phyloP scores from a whole-genome alignment of 495 filamentous ascomycete genomes.

The Antarctomyces pellizariae region DNA sequence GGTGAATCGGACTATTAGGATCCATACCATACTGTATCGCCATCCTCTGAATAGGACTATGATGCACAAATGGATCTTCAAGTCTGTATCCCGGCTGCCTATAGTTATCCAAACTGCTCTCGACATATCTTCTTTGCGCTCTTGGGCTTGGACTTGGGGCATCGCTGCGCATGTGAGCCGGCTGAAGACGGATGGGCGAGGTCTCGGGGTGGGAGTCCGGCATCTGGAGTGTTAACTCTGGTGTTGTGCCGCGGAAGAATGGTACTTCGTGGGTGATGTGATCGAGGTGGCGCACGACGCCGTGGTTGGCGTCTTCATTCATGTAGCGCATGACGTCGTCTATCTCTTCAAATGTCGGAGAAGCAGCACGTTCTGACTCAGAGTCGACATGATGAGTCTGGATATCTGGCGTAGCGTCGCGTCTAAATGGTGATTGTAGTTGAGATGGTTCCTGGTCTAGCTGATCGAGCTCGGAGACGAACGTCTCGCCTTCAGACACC shows the following conservation, averaged over 20 bases:
- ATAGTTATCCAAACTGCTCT: no score
- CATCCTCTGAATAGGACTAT: no score
- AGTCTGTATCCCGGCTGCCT: no score
- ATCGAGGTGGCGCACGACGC: not conserved
- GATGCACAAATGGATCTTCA: slow-evolving; percentile 27
- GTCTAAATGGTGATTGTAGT: no score
- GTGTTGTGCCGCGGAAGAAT: not conserved
- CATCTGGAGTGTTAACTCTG: slow-evolving; percentile 14
- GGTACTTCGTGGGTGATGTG: not conserved
- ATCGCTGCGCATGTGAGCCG: slow-evolving; percentile 37
- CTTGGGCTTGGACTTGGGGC: slow-evolving; percentile 55
- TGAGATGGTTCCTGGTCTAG: no score
- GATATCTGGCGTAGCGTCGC: no score
- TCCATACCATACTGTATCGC: slow-evolving; percentile 11
- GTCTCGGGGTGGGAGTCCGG: slow-evolving; percentile 19
- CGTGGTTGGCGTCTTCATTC: slow-evolving; percentile 28
- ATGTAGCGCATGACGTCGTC: slow-evolving; percentile 72
- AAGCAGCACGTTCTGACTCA: slow-evolving; percentile 2
- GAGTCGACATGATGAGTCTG: no score
- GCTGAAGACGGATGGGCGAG: slow-evolving; percentile 31
- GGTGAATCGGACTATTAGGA: slow-evolving; percentile 33
- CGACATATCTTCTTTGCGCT: no score
- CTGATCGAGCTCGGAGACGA: no score
- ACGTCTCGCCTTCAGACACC: no score
- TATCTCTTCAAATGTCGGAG: slow-evolving; percentile 53